A percentile compares a stretch with the other conserved stretches of the same genome.
phyloP scores from a whole-genome alignment of 495 filamentous ascomycete genomes.

The Aspergillus conjunctus region DNA sequence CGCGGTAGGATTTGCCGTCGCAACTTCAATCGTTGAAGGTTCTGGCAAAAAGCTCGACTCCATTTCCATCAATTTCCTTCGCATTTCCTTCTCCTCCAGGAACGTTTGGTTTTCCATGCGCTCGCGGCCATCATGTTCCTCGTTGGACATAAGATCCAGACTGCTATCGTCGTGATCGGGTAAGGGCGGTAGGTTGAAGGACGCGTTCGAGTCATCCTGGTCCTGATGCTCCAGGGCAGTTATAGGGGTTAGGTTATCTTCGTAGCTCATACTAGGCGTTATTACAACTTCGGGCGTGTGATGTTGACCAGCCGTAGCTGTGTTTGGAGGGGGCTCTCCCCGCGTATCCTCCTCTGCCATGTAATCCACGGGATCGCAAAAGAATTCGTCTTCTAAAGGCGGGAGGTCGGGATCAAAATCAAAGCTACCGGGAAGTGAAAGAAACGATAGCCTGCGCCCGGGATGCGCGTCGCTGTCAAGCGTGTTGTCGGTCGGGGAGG shows the following conservation, averaged over 20 bases:
- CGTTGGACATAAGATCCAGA: slow-evolving; percentile 36
- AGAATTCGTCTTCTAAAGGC: slow-evolving; percentile 41
- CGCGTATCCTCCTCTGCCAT: slow-evolving; percentile 41
- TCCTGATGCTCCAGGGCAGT: slow-evolving; percentile 20
- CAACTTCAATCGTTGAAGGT: slow-evolving; percentile 49
- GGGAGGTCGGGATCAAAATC: slow-evolving; percentile 40
- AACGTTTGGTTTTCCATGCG: slow-evolving; percentile 49
- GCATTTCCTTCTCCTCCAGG: slow-evolving; percentile 68
- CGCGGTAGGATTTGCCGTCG: slow-evolving; percentile 25
- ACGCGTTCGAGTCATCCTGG: slow-evolving; percentile 29
- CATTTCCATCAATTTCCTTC: slow-evolving; percentile 74
- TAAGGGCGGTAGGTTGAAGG: slow-evolving; percentile 40
- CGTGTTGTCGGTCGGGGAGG: slow-evolving; percentile 20
- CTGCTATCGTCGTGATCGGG: slow-evolving; percentile 45
- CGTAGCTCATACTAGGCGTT: slow-evolving; percentile 14
- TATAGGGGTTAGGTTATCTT: slow-evolving; percentile 15
- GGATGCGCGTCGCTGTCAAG: slow-evolving; percentile 28
- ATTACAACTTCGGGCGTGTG: slow-evolving; percentile 25
- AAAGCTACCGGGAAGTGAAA: slow-evolving; percentile 35
- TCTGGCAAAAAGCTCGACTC: slow-evolving; percentile 80
- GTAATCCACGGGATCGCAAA: slow-evolving; percentile 35
- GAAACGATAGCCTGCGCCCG: slow-evolving; percentile 32
- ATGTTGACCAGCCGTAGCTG: slow-evolving; percentile 20
- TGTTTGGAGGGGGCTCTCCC: slow-evolving; percentile 33
- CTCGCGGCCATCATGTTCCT: slow-evolving; percentile 42